These are phyloP conservation scores for Fusarium hostae DNA, from an alignment of 2,329 filamentous ascomycete genomes.

Conservation along the genomic window DNA sequence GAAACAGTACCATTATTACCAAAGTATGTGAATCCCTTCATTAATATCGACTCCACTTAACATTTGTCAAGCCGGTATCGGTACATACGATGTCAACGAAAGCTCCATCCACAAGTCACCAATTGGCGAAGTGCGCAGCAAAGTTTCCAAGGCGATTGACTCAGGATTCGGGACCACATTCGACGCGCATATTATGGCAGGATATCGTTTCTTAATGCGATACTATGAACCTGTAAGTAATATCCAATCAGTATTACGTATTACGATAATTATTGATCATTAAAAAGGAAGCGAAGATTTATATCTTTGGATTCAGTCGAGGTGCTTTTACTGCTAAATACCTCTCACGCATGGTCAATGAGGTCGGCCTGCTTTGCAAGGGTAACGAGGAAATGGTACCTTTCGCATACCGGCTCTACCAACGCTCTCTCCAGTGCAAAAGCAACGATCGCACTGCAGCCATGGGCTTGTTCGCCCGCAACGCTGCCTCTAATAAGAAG, in stretches of 20 bases:
- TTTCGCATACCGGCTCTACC: conserved; percentile 59
- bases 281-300: conserved; percentile 58
- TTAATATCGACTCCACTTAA: background rate
- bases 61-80: conserved; percentile 54
- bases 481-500: background rate
- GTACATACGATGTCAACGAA: conserved; percentile 59
- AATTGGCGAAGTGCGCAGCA: conserved; percentile 49
- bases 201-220: conserved; percentile 65
- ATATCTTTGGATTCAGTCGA: conserved; percentile 65
- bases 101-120: conserved; percentile 52
- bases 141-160: conserved; percentile 53
- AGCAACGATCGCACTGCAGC: conserved; percentile 44
- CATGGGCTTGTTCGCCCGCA: background rate
- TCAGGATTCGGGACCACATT: conserved; percentile 59
- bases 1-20: conserved; percentile 61
- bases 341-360: conserved; percentile 61
- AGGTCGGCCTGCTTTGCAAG: conserved; percentile 59
- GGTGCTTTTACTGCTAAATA: conserved; percentile 64
- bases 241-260: rapidly evolving
- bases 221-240: conserved; percentile 56
- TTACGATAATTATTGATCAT: background rate
- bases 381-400: conserved; percentile 65
- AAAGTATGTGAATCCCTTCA: conserved; percentile 48
- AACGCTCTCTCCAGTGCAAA: conserved; percentile 52
- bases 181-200: conserved; percentile 61